A percentile compares a stretch with the other conserved stretches of the same genome.
Conservation (phyloP, 2,329 filamentous ascomycete genomes). For the Fusarium lyarnte region DNA sequence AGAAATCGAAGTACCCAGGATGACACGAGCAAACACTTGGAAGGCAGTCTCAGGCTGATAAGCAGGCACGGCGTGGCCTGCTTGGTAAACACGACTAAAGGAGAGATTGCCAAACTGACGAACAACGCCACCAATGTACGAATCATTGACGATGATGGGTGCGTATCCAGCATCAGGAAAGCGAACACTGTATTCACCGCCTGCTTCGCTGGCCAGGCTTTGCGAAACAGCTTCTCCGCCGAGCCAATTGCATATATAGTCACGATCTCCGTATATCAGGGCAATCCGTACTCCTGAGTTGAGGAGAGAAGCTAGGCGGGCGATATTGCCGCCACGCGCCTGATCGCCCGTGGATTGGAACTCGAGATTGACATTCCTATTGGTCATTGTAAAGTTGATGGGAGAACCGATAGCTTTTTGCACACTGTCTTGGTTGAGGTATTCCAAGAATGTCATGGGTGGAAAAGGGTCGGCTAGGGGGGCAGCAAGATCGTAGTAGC, state of each 20-base stretch:
- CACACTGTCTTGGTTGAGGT: conserved; percentile 69
- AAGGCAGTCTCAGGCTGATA: conserved; percentile 70
- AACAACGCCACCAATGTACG: conserved; percentile 76
- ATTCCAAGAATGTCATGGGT: conserved; percentile 67
- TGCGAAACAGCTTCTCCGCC: conserved; percentile 81
- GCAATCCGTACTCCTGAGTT: conserved; percentile 73
- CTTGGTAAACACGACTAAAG: conserved; percentile 73
- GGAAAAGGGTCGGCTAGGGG: conserved; percentile 69
- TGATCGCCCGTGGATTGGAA: conserved; percentile 67
- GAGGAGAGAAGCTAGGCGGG: conserved; percentile 68
- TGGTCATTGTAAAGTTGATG: conserved; percentile 66
- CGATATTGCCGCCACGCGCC: conserved; percentile 69
- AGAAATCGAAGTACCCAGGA: conserved; percentile 64
- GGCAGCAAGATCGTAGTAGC: conserved; percentile 70
- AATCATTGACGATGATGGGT: conserved; percentile 73
- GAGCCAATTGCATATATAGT: conserved; percentile 73
- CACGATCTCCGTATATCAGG: conserved; percentile 74
- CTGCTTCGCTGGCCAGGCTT: conserved; percentile 62
- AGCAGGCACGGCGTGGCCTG: conserved; percentile 70
- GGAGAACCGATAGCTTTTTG: conserved; percentile 70
- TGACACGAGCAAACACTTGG: conserved; percentile 68
- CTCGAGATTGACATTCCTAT: conserved; percentile 55
- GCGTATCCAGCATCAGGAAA: conserved; percentile 78
- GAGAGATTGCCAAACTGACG: conserved; percentile 80
- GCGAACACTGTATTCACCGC: conserved; percentile 56